phyloP scores from a whole-genome alignment of 169 alveolate genomes.

The Cytauxzoon felis region DNA sequence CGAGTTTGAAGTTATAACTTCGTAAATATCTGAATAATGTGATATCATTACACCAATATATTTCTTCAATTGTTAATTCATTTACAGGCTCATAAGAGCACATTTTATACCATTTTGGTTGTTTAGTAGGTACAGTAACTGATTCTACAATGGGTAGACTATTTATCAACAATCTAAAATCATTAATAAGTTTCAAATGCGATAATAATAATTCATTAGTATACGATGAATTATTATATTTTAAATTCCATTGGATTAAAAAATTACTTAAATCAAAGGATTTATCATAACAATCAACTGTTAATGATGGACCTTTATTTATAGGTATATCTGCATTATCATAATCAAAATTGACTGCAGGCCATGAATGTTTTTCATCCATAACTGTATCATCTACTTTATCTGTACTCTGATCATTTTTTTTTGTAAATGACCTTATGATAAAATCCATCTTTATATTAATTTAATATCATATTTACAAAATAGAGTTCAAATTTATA shows the following conservation, averaged over 20 bases:
- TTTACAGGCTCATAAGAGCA: slow-evolving; percentile 46
- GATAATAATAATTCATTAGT: background rate
- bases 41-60: slow-evolving; percentile 46
- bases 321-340: slow-evolving; percentile 9
- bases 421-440: slow-evolving; percentile 24
- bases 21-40: slow-evolving; percentile 42
- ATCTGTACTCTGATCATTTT: slow-evolving; percentile 8
- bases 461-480: background rate
- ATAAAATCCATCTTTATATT: slow-evolving; percentile 39
- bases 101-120: slow-evolving; percentile 46
- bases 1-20: slow-evolving; percentile 31
- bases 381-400: slow-evolving; percentile 1
- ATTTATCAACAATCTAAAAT: slow-evolving; percentile 11
- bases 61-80: slow-evolving; percentile 23
- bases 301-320: slow-evolving; percentile 24
- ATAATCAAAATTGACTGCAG: slow-evolving; percentile 2
- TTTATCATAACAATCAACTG: background rate
- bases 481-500: too few relatives aligned
- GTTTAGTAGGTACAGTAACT: background rate
- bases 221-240: background rate
- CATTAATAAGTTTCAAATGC: background rate
- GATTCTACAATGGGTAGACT: slow-evolving; percentile 18
- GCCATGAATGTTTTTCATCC: background rate
- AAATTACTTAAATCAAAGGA: slow-evolving; percentile 7
- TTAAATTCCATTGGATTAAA: slow-evolving; percentile 12